Evolutionary conservation across 306 rosid species (phyloP), one percentile per base, ranked within the genome.

Genomic region (Sindora glabra): DNA sequence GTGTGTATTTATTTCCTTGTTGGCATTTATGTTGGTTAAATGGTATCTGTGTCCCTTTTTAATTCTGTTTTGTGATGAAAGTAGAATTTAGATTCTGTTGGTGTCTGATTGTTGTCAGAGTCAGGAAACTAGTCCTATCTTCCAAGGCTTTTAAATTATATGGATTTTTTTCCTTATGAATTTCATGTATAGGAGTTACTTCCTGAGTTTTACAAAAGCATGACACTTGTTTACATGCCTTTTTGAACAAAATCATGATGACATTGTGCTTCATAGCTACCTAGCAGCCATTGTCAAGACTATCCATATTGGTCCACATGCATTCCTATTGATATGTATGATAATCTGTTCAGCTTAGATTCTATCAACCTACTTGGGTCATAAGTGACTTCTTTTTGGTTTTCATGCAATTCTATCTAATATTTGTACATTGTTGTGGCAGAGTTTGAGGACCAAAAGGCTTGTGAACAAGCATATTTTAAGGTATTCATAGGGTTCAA

Each of bases 401-500:
- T n/a, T 66, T 33, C 34, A 16, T 52, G 54, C 37, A 55, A 66
- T 19, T 33, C 15, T 46, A 27, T 65, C 64, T 74, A 45, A 77
- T 73, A 44, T 53, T 69, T 70, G 23, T 67, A 44, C 18, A 1
- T 56, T 25, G 39, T 26, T 7, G 40, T 62, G 67, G 57, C 96
- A 92, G 94, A 89, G 75, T 92, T 92, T 71, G 99, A 92, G 66
- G 73, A 75, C 45, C 63, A 57, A 32, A 76, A 54, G 56, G 76
- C 94, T 24, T 92, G 99, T 69, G 97, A 92, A 74, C 84, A 84
- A 56, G 95, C 99, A 44, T 92, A 89, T 84, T 92, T 78, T 63
- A 92, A 92, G 99, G 99, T 92, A 64, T 32, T 81, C 63, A 45
- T 56, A 46, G 75, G 47, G 10, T 27, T 15, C 65, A 23, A 22